A percentile compares a stretch with the other conserved stretches of the same genome.
Conservation (phyloP, 768 basidiomycete species). For the Phylloporus rhodoxanthus region DNA sequence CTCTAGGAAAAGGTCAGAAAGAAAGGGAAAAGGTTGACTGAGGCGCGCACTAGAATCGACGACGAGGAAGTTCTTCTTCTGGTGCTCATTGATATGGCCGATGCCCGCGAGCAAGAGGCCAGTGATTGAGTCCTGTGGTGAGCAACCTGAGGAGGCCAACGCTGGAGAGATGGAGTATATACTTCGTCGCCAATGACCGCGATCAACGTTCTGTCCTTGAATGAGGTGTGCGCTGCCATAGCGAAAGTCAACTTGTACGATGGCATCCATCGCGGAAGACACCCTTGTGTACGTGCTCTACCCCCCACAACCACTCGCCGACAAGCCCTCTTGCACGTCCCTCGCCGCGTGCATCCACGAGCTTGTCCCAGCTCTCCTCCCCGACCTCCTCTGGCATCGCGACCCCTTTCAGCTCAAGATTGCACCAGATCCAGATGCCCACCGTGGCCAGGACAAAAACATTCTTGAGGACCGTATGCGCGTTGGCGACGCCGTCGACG, state of each 20-base stretch:
- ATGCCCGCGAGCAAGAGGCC: slow-evolving; percentile 93
- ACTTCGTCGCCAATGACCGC: slow-evolving; percentile 99
- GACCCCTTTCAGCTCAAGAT: slow-evolving; percentile 78
- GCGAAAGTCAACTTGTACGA: slow-evolving; percentile 14
- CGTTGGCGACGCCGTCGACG: slow-evolving; percentile 95
- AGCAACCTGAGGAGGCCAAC: slow-evolving; percentile 7
- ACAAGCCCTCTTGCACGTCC: slow-evolving; percentile 56
- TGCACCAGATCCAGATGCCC: slow-evolving; percentile 39
- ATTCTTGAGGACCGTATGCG: slow-evolving; percentile 79
- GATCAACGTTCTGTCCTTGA: slow-evolving; percentile 80
- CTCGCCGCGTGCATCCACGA: slow-evolving; percentile 63
- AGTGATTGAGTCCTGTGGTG: slow-evolving; percentile 85
- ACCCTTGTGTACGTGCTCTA: slow-evolving; percentile 74
- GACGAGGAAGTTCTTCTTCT: slow-evolving; percentile 97
- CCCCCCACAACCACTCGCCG: slow-evolving; percentile 47
- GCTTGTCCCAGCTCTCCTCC: slow-evolving; percentile 50
- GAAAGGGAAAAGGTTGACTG: neutral
- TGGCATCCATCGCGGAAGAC: slow-evolving; percentile 73
- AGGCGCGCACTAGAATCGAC: slow-evolving; percentile 81
- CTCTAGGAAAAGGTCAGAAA: slow-evolving; percentile 44
- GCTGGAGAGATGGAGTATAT: slow-evolving; percentile 8
- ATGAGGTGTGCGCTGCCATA: slow-evolving; percentile 51
- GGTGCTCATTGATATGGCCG: slow-evolving; percentile 82
- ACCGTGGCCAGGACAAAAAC: slow-evolving; percentile 34
- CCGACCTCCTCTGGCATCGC: slow-evolving; percentile 74